phyloP scores from a whole-genome alignment of 768 basidiomycete species.

The Crepidotus variabilis region DNA sequence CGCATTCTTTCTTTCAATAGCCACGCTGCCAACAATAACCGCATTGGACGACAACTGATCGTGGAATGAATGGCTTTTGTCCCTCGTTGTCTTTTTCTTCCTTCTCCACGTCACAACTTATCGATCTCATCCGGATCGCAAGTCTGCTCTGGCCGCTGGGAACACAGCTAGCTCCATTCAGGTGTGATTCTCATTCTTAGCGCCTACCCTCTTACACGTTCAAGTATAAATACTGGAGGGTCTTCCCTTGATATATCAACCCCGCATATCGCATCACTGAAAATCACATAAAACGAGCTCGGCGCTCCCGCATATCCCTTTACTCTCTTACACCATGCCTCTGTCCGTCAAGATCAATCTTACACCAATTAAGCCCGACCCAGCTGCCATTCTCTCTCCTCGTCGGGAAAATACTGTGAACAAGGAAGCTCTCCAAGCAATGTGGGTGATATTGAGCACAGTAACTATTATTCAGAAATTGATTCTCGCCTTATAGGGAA shows the following conservation, averaged over 20 bases:
- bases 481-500: neutral
- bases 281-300: neutral
- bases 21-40: neutral
- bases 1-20: neutral
- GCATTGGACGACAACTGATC: constrained; percentile 3
- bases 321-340: neutral
- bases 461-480: neutral
- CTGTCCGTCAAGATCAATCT: neutral
- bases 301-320: neutral
- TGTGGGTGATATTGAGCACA: neutral
- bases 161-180: constrained; percentile 6
- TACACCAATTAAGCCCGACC: neutral
- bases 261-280: neutral
- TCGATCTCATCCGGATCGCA: constrained; percentile 10
- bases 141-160: constrained; percentile 12
- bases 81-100: neutral
- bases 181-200: neutral
- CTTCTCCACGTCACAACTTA: constrained; percentile 7
- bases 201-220: neutral
- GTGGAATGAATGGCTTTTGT: constrained; percentile 2
- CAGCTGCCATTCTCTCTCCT: neutral
- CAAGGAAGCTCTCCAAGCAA: neutral
- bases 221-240: constrained; percentile 14
- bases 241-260: constrained; percentile 4
- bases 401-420: neutral